Evolutionary conservation across 2,329 filamentous ascomycete species (phyloP), one percentile per base, ranked within the genome.

Genomic region (Leptodontidium sp.): DNA sequence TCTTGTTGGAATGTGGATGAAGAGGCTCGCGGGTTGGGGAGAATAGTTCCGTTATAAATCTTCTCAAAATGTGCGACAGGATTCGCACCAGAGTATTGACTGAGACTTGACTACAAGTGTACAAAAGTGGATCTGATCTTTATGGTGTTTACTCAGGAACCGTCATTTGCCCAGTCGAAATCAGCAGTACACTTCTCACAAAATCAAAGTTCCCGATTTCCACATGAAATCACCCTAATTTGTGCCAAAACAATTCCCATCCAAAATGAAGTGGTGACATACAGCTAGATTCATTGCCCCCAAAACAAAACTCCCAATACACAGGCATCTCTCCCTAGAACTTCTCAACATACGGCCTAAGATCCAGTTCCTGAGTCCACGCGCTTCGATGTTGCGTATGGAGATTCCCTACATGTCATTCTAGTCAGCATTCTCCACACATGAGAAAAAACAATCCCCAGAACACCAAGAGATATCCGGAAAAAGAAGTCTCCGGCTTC

Each of bases 341-440:
- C 78, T 93, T 95, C 84, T 96, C 93, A 65, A 93, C 83, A 79
- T 87, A 93, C 0, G 93, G 93, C 69, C 93, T 84, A 35, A 94
- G 82, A 78, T 96, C 93, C 73, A 95, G 79, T 81, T 96, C 92
- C 77, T 92, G 92, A 0, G 92, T 93, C 76, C 94, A 95, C 1
- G 88, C 88, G 4, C 91, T 92, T 72, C 87, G 86, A 40, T 90
- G 91, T 82, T 97, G 93, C 0, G 88, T 90, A 77, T 96, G 93
- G 76, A 97, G 78, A 77, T 90, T 84, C 93, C 93, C 71, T 96
- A 92, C 17, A 93, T 93, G 82, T 97, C 95, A 89, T 94, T 67
- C 14, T 24, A 64, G 66, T 26, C 70, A n/a, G 38, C 66, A 61
- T 61, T 40, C 21, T 40, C 2, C 6, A 32, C 29, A 32, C 29